phyloP scores from a whole-genome alignment of 108 stramenopile genomes.

The Aurantiochytrium sp. region DNA sequence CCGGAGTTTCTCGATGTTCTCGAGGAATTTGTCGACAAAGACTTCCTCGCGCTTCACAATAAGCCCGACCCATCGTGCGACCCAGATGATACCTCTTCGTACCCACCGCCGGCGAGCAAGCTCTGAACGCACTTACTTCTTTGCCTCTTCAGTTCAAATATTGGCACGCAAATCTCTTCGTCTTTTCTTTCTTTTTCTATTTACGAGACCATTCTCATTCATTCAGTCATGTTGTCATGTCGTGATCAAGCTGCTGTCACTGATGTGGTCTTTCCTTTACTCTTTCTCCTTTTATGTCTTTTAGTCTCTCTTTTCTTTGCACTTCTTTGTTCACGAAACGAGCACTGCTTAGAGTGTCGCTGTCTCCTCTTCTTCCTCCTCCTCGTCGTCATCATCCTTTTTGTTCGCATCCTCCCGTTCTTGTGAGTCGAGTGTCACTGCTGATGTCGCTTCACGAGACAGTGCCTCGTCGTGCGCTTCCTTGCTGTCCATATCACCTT shows the following conservation, averaged over 20 bases:
- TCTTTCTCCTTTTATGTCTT: too few species aligned
- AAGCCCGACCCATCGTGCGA: background rate
- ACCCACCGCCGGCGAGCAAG: background rate
- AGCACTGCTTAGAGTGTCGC: background rate
- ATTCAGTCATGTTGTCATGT: too few species aligned
- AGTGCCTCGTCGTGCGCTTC: too few species aligned
- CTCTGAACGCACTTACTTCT: background rate
- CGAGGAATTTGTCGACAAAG: background rate
- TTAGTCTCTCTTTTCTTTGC: too few species aligned
- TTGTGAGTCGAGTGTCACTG: background rate
- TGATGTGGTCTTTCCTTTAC: background rate
- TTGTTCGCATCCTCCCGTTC: background rate
- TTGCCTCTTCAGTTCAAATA: too few species aligned
- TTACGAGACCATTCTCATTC: too few species aligned
- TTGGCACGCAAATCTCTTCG: too few species aligned
- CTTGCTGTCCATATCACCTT: too few species aligned
- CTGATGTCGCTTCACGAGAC: too few species aligned
- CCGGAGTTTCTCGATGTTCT: background rate
- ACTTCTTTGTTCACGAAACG: background rate
- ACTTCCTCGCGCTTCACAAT: conserved; percentile 1
- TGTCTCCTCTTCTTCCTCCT: background rate
- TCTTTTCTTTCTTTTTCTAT: too few species aligned
- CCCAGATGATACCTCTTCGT: background rate
- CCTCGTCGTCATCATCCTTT: background rate
- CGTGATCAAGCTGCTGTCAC: background rate